These are phyloP conservation scores for Tolypocladium album DNA, from an alignment of 2,329 filamentous ascomycete species.

Conservation along the genomic window DNA sequence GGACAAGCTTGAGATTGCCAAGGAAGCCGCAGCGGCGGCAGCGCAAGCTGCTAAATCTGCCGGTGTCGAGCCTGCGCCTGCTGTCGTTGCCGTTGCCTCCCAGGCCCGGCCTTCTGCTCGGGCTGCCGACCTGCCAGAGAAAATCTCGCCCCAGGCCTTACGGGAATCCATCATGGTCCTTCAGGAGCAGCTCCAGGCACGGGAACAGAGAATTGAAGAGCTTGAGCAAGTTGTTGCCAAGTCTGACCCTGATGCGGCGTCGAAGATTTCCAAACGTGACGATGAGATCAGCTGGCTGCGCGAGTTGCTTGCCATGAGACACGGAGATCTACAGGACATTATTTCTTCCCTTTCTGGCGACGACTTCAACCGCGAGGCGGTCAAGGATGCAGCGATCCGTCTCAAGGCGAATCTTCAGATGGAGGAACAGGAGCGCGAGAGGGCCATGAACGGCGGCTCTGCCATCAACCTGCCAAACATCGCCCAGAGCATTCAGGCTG, in stretches of 20 bases:
- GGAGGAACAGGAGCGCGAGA: conserved; percentile 92
- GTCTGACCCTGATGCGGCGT: conserved; percentile 65
- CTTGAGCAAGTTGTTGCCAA: conserved; percentile 63
- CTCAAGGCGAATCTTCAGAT: conserved; percentile 93
- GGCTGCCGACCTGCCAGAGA: conserved; percentile 55
- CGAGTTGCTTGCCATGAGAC: conserved; percentile 80
- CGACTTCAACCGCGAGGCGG: conserved; percentile 63
- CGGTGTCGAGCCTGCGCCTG: conserved; percentile 26
- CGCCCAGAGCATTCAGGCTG: conserved; percentile 65
- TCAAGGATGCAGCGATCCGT: conserved; percentile 85
- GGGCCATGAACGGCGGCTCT: conserved; percentile 62
- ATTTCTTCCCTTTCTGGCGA: conserved; percentile 69
- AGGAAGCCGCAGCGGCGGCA: conserved; percentile 75
- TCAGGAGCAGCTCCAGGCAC: conserved; percentile 92
- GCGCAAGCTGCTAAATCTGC: conserved; percentile 60
- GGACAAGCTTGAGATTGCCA: conserved; percentile 83
- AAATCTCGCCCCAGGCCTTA: conserved; percentile 86
- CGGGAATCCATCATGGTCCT: conserved; percentile 93
- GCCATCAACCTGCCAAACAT: conserved; percentile 62
- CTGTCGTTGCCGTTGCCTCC: conserved; percentile 10
- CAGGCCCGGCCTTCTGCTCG: conserved; percentile 16
- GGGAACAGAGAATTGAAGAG: conserved; percentile 80
- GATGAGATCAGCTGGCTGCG: conserved; percentile 93
- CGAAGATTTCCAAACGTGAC: conserved; percentile 81
- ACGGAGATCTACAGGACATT: conserved; percentile 87